A percentile compares a stretch with the other conserved stretches of the same genome.
phyloP scores from a whole-genome alignment of 2,329 filamentous ascomycete genomes.

The Microdochium nivale region DNA sequence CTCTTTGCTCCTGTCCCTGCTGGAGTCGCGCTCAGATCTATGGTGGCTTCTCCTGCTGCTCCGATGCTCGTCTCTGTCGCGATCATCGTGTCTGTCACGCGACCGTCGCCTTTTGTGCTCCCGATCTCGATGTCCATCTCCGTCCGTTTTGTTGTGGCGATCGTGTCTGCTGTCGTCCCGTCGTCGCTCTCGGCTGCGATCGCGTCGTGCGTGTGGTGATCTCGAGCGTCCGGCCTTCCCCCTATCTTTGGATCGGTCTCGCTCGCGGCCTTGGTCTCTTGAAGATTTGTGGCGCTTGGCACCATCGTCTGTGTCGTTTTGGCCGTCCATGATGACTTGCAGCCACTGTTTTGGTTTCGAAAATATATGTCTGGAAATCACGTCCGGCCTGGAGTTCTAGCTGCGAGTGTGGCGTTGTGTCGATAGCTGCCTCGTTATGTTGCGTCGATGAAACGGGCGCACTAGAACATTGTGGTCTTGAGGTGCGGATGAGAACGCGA shows the following conservation, averaged over 20 bases:
- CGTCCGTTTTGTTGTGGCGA: too few species aligned
- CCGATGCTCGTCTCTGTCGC: constrained; percentile 1
- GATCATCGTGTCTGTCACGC: not conserved
- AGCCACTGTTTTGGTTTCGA: not conserved
- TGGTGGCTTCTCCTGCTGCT: constrained; percentile 1
- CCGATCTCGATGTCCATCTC: constrained; percentile 14
- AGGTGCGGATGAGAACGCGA: too few species aligned
- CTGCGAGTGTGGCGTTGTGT: too few species aligned
- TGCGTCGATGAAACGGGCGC: too few species aligned
- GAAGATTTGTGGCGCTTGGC: constrained; percentile 3
- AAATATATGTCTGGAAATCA: not conserved
- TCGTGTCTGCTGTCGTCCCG: constrained; percentile 21
- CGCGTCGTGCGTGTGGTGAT: not conserved
- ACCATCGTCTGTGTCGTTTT: not conserved
- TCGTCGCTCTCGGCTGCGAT: constrained; percentile 10
- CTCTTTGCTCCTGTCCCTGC: constrained; percentile 1
- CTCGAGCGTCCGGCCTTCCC: constrained; percentile 11
- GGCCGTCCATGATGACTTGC: not conserved
- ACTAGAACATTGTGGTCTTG: too few species aligned
- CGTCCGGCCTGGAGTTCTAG: too few species aligned
- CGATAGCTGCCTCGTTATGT: too few species aligned
- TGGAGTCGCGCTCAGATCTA: constrained; percentile 1
- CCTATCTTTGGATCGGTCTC: constrained; percentile 7
- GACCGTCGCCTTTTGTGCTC: not conserved
- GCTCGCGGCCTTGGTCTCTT: constrained; percentile 11